Base-by-base conservation (phyloP, 805 yeast genomes). In the Candida morakotiae region DNA sequence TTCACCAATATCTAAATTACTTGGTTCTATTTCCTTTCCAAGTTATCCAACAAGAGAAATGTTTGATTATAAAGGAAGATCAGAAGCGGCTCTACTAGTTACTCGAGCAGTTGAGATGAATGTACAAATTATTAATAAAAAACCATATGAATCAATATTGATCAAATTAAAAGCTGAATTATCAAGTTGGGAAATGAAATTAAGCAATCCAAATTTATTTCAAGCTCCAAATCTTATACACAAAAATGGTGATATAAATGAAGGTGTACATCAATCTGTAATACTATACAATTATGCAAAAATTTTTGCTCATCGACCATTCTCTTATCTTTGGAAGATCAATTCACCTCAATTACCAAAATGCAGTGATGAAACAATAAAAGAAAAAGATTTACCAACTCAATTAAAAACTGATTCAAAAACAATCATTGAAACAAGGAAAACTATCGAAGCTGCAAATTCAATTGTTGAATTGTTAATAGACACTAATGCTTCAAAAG, bases 361-460 rank as follows among this genome's bases (percentile, higher is more conserved):
- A 32, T 44, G 47, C 20, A 39, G 29, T 25, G 47, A 38, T 10
- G 42, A 41, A 14, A 35, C 40, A n/a, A 25, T 38, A 9, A 41
- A 50, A 14, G 41, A 37, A 9, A 39, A 47, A n/a, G 45, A 45
- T 21, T 17, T 34, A n/a, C 40, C 47, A 5, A 41, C 45, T 10
- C 46, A 41, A 14, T 23, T 40, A 16, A 54, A 58, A 15, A 57
- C 63, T 25, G 72, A 65, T 41, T 60, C 76, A 1, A 55, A 69
- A 37, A 71, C 73, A 42, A 65, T 71, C 22, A 66, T 73, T 25
- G 79, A 72, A 43, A 74, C 80, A 0, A 59, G 77, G 44, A 72
- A 72, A 44, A 72, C 79, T 1, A 73, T 74, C 15, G 77, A 71
- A 35, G 73, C 77, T 16, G 79, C 80, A 2, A 71, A 73, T 27